phyloP scores from a whole-genome alignment of 164 flowering plant species.

The Annona cherimola region DNA sequence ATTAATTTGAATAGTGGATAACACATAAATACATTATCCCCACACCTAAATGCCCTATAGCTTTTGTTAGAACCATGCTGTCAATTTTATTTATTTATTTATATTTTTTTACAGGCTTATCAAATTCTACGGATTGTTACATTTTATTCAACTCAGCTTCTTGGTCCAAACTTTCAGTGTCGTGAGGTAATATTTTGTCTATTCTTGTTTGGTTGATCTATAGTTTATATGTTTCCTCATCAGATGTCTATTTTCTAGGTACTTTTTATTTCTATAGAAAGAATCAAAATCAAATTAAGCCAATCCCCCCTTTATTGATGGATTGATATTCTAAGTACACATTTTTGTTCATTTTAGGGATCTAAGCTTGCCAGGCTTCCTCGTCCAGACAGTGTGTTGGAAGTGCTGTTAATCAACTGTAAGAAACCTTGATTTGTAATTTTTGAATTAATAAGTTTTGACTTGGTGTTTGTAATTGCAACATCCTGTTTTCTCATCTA shows the following conservation, averaged over 20 bases:
- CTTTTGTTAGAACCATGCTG: too few species aligned
- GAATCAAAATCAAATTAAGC: too few species aligned
- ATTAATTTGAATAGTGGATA: too few species aligned
- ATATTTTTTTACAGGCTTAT: conserved; percentile 47
- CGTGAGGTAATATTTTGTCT: conserved; percentile 56
- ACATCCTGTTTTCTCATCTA: too few species aligned
- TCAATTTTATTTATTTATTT: background rate
- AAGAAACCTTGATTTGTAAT: too few species aligned
- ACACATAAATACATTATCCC: too few species aligned
- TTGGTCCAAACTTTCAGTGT: conserved; percentile 92
- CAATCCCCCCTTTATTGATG: background rate
- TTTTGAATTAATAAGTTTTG: too few species aligned
- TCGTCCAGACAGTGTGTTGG: background rate
- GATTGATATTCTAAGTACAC: background rate
- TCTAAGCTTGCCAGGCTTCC: background rate
- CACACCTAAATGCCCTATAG: too few species aligned
- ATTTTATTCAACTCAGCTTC: conserved; percentile 91
- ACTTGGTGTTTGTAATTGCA: too few species aligned
- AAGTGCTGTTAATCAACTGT: background rate
- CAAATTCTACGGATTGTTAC: conserved; percentile 74
- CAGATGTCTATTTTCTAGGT: background rate
- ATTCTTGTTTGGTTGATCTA: too few species aligned
- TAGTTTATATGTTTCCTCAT: background rate
- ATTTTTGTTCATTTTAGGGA: background rate
- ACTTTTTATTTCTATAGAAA: background rate